phyloP scores from a whole-genome alignment of 805 yeast genomes.

The Sungouiozyma ichnusensis region DNA sequence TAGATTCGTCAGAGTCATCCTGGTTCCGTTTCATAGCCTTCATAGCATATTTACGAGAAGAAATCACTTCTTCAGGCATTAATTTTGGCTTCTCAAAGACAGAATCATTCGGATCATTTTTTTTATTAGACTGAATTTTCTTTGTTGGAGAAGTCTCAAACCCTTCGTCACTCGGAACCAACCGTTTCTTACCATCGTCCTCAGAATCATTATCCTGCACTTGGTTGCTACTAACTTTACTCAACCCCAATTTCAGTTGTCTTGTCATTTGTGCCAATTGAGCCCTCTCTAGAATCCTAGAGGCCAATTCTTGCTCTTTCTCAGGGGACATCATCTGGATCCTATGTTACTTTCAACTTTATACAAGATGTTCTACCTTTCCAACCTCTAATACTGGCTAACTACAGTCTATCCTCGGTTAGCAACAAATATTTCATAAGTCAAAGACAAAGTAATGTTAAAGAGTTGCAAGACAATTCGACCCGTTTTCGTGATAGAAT shows the following conservation, averaged over 20 bases:
- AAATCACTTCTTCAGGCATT: neutral
- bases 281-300: slow-evolving; percentile 26
- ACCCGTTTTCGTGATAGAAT: neutral
- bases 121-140: neutral
- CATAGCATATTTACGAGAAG: neutral
- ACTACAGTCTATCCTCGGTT: too few species aligned
- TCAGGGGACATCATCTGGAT: slow-evolving; percentile 7
- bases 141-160: neutral
- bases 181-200: slow-evolving; percentile 5
- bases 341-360: neutral
- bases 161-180: slow-evolving; percentile 2
- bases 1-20: neutral
- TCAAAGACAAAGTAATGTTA: too few species aligned
- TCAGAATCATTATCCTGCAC: neutral
- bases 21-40: neutral
- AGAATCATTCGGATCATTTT: neutral
- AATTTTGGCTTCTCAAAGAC: neutral
- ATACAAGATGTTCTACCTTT: too few species aligned
- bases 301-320: slow-evolving; percentile 26
- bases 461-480: neutral
- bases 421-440: too few species aligned
- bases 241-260: slow-evolving; percentile 24
- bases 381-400: too few species aligned
- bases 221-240: slow-evolving; percentile 21
- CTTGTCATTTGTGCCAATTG: slow-evolving; percentile 29